A percentile compares a stretch with the other conserved stretches of the same genome.
Conservation (phyloP, 2,329 filamentous ascomycete species). For the Sporothrix curviconia region DNA sequence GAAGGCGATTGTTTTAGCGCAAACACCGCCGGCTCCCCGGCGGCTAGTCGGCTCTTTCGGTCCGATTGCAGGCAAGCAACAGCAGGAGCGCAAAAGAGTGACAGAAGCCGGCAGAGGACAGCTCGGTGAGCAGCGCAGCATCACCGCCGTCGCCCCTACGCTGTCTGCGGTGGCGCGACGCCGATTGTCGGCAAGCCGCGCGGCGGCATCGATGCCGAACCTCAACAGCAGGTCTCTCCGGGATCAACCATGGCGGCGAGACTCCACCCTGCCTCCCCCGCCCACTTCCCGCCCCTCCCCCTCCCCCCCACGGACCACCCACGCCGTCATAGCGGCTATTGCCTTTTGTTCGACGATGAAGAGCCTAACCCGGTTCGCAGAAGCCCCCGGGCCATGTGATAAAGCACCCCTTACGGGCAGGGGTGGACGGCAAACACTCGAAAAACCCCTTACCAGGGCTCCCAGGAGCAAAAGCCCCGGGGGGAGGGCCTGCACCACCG, state of each 20-base stretch:
- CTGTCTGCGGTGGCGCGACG: slow-evolving; percentile 77
- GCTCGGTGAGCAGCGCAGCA: slow-evolving; percentile 28
- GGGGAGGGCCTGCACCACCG: slow-evolving; percentile 77
- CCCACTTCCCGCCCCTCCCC: no score
- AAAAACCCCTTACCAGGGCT: slow-evolving; percentile 82
- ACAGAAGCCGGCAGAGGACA: not conserved
- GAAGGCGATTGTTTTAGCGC: slow-evolving; percentile 70
- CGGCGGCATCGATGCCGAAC: slow-evolving; percentile 56
- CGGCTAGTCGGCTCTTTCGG: slow-evolving; percentile 29
- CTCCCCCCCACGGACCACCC: no score
- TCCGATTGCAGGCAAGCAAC: no score
- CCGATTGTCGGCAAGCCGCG: slow-evolving; percentile 69
- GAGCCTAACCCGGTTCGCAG: slow-evolving; percentile 33
- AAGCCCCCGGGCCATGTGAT: no score
- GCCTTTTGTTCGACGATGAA: slow-evolving; percentile 86
- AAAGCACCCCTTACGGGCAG: no score
- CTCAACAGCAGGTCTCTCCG: no score
- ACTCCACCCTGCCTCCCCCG: no score
- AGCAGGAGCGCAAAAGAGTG: not conserved
- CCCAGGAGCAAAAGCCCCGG: slow-evolving; percentile 65
- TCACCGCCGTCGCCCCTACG: slow-evolving; percentile 71
- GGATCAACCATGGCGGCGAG: slow-evolving; percentile 45
- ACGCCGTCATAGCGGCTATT: slow-evolving; percentile 86
- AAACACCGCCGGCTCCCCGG: slow-evolving; percentile 74
- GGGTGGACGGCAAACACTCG: slow-evolving; percentile 54